A percentile compares a stretch with the other conserved stretches of the same genome.
phyloP scores from a whole-genome alignment of 129 eudicot genomes.

The Pulicaria dysenterica region DNA sequence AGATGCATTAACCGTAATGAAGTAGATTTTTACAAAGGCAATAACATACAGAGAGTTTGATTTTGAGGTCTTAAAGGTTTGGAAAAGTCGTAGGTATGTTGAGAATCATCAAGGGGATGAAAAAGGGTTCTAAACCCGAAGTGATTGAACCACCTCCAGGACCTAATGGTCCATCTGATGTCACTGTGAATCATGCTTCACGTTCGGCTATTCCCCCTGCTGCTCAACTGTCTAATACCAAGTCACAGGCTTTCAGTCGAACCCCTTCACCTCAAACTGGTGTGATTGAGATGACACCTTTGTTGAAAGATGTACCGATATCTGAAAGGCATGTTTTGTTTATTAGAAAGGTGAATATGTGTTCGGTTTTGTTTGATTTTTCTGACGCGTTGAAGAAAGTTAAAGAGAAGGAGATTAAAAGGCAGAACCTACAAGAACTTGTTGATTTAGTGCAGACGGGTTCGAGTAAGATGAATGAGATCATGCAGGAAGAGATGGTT shows the following conservation, averaged over 20 bases:
- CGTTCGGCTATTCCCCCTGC: constrained; percentile 37
- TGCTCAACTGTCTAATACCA: constrained; percentile 28
- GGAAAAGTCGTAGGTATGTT: constrained; percentile 39
- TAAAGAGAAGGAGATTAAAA: constrained; percentile 67
- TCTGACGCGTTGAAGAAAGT: constrained; percentile 49
- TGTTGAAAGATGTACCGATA: constrained; percentile 56
- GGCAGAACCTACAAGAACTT: constrained; percentile 61
- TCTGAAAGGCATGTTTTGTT: constrained; percentile 60
- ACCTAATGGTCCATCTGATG: constrained; percentile 44
- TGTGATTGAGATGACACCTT: constrained; percentile 59
- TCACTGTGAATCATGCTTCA: constrained; percentile 69
- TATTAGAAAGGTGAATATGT: constrained; percentile 50
- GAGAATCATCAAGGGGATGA: constrained; percentile 56
- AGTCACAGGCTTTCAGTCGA: constrained; percentile 31
- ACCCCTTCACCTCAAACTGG: constrained; percentile 37
- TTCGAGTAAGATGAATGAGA: constrained; percentile 65
- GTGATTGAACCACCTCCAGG: constrained; percentile 58
- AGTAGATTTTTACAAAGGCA: constrained; percentile 22
- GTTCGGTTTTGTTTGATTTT: constrained; percentile 58
- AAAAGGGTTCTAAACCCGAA: constrained; percentile 54
- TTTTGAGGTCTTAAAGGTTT: constrained; percentile 12
- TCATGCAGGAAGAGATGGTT: constrained; percentile 65
- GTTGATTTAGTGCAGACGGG: constrained; percentile 67
- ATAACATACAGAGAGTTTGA: constrained; percentile 12
- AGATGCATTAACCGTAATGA: constrained; percentile 5